Evolutionary conservation across 495 filamentous ascomycete genomes (phyloP).

Genomic region (Penicillium cosmopolitanum): DNA sequence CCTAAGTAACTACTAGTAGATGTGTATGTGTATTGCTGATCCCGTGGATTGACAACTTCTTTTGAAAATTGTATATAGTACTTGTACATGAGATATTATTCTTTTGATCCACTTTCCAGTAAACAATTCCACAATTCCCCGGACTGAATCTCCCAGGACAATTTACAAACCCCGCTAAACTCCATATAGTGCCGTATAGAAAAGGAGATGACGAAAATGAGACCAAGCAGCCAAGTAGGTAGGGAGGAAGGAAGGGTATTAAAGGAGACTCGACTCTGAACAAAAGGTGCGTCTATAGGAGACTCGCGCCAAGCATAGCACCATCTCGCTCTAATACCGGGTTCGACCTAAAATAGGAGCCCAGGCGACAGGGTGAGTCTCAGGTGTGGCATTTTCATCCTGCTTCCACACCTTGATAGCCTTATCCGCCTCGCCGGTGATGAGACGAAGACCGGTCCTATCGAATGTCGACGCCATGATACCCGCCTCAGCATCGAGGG

Average conservation of each 20-base stretch:
- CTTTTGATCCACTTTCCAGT: background rate
- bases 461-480: conserved; percentile 94
- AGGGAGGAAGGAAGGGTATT: conserved; percentile 19
- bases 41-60: no score
- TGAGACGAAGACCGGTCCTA: conserved; percentile 81
- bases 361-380: conserved; percentile 93
- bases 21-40: no score
- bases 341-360: conserved; percentile 77
- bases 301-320: background rate
- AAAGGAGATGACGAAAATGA: conserved; percentile 8
- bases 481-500: conserved; percentile 90
- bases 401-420: conserved; percentile 96
- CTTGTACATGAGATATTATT: no score
- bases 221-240: conserved; percentile 18
- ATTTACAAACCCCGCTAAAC: conserved; percentile 34
- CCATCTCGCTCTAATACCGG: conserved; percentile 55
- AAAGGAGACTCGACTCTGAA: conserved; percentile 16
- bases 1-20: no score
- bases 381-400: conserved; percentile 86
- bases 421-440: conserved; percentile 96
- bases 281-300: conserved; percentile 3
- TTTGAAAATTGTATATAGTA: no score
- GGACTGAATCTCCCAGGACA: conserved; percentile 11
- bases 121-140: background rate
- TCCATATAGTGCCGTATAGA: conserved; percentile 33